A percentile compares a stretch with the other conserved stretches of the same genome.
Evolutionary conservation across 1,139 yeast species (phyloP).

Genomic region (Tardiomyces blankii): DNA sequence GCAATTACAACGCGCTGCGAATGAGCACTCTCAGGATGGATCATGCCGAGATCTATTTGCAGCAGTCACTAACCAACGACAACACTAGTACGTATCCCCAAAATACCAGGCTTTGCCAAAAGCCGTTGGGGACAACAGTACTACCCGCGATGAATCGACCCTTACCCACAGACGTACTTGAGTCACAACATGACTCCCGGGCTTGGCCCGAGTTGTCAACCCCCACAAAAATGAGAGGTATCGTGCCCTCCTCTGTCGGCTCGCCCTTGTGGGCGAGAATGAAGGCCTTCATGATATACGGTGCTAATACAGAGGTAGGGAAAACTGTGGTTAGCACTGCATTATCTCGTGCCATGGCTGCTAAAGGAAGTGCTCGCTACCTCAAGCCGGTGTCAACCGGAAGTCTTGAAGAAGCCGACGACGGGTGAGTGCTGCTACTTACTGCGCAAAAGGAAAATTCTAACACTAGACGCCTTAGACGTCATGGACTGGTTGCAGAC

Average conservation of each 20-base stretch:
- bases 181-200: not conserved
- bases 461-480: constrained; percentile 2
- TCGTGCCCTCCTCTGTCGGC: not conserved
- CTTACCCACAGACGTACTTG: not conserved
- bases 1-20: too few relatives aligned
- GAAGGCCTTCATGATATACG: constrained; percentile 27
- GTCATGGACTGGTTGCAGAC: constrained; percentile 3
- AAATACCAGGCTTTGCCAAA: too few relatives aligned
- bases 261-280: constrained; percentile 1
- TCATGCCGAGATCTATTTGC: too few relatives aligned
- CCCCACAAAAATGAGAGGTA: too few relatives aligned
- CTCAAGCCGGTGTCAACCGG: constrained; percentile 22
- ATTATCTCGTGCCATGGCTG: constrained; percentile 9
- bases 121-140: too few relatives aligned
- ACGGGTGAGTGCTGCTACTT: constrained; percentile 6
- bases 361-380: constrained; percentile 8
- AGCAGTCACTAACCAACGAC: too few relatives aligned
- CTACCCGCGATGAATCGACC: too few relatives aligned
- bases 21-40: too few relatives aligned
- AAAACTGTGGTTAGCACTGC: constrained; percentile 19
- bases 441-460: not conserved
- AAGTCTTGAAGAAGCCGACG: constrained; percentile 15
- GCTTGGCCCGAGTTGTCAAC: too few relatives aligned
- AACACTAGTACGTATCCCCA: too few relatives aligned
- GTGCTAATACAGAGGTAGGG: constrained; percentile 27